A percentile compares a stretch with the other conserved stretches of the same genome.
Conservation (phyloP, 78 protist genomes). For the Isochrysis galbana region DNA sequence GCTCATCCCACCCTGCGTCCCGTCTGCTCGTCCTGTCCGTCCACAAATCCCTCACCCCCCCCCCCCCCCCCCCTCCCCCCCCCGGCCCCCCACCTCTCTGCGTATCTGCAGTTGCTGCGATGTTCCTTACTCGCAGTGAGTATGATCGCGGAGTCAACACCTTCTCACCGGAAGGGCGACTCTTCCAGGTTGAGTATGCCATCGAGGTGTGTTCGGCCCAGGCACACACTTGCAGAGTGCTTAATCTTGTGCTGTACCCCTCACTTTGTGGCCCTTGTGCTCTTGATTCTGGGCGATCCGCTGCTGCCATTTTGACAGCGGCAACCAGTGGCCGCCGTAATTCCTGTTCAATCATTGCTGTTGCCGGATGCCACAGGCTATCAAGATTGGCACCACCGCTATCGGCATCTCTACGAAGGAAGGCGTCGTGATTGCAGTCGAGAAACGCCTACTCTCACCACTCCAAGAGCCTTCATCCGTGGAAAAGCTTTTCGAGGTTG, state of each 20-base stretch:
- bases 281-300: neutral
- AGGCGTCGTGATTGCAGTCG: slow-evolving; percentile 98
- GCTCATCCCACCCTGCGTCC: no score
- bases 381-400: slow-evolving; percentile 93
- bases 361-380: no score
- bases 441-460: slow-evolving; percentile 93
- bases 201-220: neutral
- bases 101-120: neutral
- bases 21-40: no score
- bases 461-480: slow-evolving; percentile 87
- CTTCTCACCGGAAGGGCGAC: slow-evolving; percentile 99
- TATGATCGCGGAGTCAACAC: slow-evolving; percentile 99
- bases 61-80: neutral
- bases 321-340: neutral
- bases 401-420: slow-evolving; percentile 95
- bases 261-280: neutral
- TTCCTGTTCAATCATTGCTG: neutral
- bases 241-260: neutral
- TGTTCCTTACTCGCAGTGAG: slow-evolving; percentile 73
- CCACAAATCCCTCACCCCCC: no score
- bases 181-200: slow-evolving; percentile 95
- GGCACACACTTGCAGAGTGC: neutral
- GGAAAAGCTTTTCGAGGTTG: slow-evolving; percentile 81
- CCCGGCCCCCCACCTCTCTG: neutral
- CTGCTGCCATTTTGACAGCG: neutral